Percentiles rank a stretch among this genome's conserved stretches.
phyloP scores from a whole-genome alignment of 345 rosid species.

The Citrus mangshanensis region DNA sequence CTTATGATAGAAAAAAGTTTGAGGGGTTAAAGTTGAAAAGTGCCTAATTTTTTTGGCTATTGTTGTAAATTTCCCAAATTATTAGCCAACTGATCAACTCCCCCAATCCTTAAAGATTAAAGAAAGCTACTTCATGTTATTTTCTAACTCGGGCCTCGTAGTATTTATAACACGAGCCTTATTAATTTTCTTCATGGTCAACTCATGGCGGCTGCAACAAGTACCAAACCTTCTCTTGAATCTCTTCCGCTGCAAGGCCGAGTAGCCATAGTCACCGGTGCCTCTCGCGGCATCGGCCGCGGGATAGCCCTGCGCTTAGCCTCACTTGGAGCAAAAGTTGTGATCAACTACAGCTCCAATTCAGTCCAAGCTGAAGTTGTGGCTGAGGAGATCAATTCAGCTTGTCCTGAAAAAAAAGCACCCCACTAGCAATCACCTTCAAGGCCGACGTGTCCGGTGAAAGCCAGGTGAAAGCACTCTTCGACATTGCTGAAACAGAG shows the following conservation, averaged over 20 bases:
- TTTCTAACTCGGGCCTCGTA: too few species aligned
- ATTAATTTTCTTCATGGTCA: not conserved
- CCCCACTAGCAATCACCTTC: slow-evolving; percentile 18
- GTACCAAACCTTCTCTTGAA: not conserved
- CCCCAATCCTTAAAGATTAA: too few species aligned
- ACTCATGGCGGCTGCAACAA: not conserved
- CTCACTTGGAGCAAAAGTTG: slow-evolving; percentile 28
- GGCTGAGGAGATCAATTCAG: slow-evolving; percentile 22
- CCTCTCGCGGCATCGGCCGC: slow-evolving; percentile 31
- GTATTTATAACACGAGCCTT: not conserved
- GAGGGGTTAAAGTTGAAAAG: too few species aligned
- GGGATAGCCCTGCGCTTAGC: slow-evolving; percentile 23
- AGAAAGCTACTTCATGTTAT: not conserved
- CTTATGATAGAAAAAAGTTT: too few species aligned
- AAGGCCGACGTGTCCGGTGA: slow-evolving; percentile 28
- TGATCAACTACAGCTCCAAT: slow-evolving; percentile 33
- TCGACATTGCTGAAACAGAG: slow-evolving; percentile 26
- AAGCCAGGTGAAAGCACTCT: slow-evolving; percentile 22
- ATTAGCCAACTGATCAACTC: too few species aligned
- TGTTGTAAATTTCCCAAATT: too few species aligned
- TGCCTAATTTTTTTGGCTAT: too few species aligned
- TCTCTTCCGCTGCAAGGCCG: slow-evolving; percentile 20
- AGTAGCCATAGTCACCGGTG: slow-evolving; percentile 29
- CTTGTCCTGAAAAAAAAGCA: not conserved
- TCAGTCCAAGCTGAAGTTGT: slow-evolving; percentile 24